A percentile compares a stretch with the other conserved stretches of the same genome.
Conservation (phyloP, 352 stramenopile species). For the Globisporangium cylindrosporum region DNA sequence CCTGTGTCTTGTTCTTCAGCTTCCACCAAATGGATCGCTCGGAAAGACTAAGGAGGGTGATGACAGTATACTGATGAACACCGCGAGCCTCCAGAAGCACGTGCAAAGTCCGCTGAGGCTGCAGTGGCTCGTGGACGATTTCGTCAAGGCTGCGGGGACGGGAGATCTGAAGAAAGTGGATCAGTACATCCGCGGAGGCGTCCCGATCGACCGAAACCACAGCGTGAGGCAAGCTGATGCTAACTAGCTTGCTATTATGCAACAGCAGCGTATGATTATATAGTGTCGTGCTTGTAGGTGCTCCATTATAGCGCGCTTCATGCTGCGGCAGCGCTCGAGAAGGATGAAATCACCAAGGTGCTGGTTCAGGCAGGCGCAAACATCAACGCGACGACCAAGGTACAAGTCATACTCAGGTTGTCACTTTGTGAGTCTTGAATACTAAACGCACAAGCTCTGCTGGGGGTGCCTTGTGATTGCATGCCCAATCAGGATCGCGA, state of each 20-base stretch:
- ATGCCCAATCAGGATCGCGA: conserved; percentile 25
- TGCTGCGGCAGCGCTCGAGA: conserved; percentile 34
- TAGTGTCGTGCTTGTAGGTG: conserved; percentile 19
- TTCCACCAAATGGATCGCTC: not conserved
- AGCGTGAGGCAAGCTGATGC: conserved; percentile 24
- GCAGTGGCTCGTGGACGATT: conserved; percentile 60
- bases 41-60: not conserved
- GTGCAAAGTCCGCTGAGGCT: conserved; percentile 47
- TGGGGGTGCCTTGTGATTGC: not conserved
- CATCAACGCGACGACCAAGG: conserved; percentile 33
- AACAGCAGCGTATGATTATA: not conserved
- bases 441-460: not conserved
- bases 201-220: conserved; percentile 51
- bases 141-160: conserved; percentile 41
- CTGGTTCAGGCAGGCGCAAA: conserved; percentile 47
- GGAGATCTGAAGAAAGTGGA: conserved; percentile 44
- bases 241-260: not conserved
- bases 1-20: not conserved
- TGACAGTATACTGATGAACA: conserved; percentile 4
- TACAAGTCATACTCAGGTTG: not conserved
- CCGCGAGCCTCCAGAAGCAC: conserved; percentile 31
- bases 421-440: not conserved
- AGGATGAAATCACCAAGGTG: conserved; percentile 31
- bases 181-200: conserved; percentile 45
- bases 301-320: conserved; percentile 53